These are phyloP conservation scores for Curvularia spicifera DNA, from an alignment of 2,329 filamentous ascomycete species.

Conservation along the genomic window DNA sequence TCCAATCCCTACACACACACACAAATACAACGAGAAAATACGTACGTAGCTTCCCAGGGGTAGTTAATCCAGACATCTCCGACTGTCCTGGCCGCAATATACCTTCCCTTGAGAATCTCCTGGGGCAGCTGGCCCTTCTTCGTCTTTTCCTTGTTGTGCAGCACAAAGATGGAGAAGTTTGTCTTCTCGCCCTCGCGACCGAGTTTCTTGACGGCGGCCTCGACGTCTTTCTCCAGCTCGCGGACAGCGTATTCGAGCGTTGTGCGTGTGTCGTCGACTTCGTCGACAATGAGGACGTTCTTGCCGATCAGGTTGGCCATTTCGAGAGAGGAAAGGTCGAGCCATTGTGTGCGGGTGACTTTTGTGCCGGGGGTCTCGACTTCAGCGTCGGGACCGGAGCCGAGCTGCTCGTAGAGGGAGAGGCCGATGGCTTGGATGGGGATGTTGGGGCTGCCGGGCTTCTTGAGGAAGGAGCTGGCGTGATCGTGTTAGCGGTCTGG, in stretches of 20 bases:
- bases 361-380: constrained; percentile 87
- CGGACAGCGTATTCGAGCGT: constrained; percentile 93
- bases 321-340: constrained; percentile 84
- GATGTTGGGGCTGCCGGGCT: constrained; percentile 85
- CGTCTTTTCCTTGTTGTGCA: constrained; percentile 97
- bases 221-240: constrained; percentile 94
- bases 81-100: constrained; percentile 85
- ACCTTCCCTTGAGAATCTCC: constrained; percentile 78
- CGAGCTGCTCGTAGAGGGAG: constrained; percentile 90
- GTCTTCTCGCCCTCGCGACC: constrained; percentile 75
- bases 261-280: constrained; percentile 94
- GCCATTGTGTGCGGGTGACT: constrained; percentile 97
- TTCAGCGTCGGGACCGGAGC: constrained; percentile 61
- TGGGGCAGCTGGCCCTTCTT: constrained; percentile 89
- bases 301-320: constrained; percentile 91
- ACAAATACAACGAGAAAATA: constrained; percentile 15
- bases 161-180: constrained; percentile 90
- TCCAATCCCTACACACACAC: no score
- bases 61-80: constrained; percentile 99
- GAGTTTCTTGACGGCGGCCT: constrained; percentile 75
- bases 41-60: constrained; percentile 88
- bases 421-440: constrained; percentile 99
- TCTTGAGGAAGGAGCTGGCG: constrained; percentile 84
- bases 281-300: constrained; percentile 89
- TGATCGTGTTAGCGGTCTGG: not conserved